Conservation (phyloP, 768 basidiomycete genomes). For the Rhizopogon vulgaris region DNA sequence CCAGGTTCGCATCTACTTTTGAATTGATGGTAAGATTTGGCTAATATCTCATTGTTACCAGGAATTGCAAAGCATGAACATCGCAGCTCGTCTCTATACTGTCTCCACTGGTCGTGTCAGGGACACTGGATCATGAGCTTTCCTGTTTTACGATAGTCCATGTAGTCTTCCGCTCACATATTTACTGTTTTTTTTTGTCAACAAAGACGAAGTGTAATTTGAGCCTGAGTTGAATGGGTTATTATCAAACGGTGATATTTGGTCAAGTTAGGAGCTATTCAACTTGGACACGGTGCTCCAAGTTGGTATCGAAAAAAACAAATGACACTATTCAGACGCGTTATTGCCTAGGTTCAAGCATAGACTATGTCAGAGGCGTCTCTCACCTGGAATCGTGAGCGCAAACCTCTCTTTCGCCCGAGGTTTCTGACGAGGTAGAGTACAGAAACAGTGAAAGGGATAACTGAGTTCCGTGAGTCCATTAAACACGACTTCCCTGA, state of each 20-base stretch:
- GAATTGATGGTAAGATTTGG: background rate
- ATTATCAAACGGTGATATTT: too few species aligned
- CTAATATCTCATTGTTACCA: constrained; percentile 19
- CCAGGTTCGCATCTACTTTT: constrained; percentile 52
- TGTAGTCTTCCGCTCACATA: constrained; percentile 26
- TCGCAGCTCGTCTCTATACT: constrained; percentile 81
- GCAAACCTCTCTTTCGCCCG: background rate
- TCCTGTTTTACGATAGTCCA: background rate
- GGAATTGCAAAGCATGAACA: constrained; percentile 96
- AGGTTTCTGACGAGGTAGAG: constrained; percentile 4
- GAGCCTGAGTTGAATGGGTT: background rate
- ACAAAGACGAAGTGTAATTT: background rate
- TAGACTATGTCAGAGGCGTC: constrained; percentile 18
- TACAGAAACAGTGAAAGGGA: constrained; percentile 56
- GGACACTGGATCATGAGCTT: constrained; percentile 29
- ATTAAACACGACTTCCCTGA: background rate
- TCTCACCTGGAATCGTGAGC: constrained; percentile 35
- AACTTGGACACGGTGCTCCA: too few species aligned
- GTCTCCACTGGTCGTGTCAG: constrained; percentile 83
- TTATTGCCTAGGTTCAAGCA: background rate
- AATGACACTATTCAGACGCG: background rate
- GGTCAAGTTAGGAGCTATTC: too few species aligned
- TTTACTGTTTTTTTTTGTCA: background rate
- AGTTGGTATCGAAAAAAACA: too few species aligned
- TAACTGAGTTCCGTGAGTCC: constrained; percentile 65